Conservation (phyloP, 1,284 basidiomycete species). For the Leccinum griseonigrum region DNA sequence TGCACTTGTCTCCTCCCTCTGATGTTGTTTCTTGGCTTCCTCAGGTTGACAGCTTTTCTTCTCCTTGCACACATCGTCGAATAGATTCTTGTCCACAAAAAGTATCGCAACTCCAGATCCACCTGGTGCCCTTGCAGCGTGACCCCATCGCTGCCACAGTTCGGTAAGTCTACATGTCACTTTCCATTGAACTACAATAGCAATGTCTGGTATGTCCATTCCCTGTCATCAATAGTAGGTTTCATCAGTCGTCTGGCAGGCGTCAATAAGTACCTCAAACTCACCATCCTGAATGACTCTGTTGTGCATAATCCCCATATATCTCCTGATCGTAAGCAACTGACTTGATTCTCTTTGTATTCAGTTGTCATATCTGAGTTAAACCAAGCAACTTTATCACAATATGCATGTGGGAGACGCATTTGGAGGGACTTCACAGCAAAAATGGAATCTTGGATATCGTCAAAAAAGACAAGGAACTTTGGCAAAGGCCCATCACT, state of each 20-base stretch:
- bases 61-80: no score
- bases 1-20: no score
- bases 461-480: background rate
- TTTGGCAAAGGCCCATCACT: background rate
- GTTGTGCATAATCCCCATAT: background rate
- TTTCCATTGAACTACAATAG: background rate
- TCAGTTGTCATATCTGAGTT: slow-evolving; percentile 1
- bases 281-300: background rate
- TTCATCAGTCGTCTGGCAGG: background rate
- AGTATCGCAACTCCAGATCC: background rate
- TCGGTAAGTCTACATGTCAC: background rate
- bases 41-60: no score
- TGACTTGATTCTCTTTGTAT: background rate
- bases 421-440: background rate
- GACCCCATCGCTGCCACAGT: background rate
- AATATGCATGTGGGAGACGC: background rate
- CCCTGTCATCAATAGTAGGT: background rate
- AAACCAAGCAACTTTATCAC: background rate
- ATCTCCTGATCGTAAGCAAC: background rate
- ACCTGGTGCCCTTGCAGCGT: background rate
- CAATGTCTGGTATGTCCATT: background rate
- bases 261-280: background rate
- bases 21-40: no score
- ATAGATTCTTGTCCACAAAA: no score
- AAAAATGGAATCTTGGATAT: slow-evolving; percentile 1